Conservation (phyloP, 169 alveolate genomes). For the Perkinsus olseni region DNA sequence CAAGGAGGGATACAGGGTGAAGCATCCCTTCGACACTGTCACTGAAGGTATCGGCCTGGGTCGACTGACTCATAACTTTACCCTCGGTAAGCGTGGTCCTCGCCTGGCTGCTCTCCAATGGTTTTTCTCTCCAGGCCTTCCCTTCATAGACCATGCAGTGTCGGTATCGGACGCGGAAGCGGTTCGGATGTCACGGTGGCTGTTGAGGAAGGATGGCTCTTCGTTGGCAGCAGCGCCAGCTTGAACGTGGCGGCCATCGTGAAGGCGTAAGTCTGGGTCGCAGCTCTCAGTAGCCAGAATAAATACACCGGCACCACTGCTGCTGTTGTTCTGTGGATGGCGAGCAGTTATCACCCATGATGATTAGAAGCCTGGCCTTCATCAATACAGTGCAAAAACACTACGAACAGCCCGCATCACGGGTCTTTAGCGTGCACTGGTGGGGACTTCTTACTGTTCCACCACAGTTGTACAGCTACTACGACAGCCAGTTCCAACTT, state of each 20-base stretch:
- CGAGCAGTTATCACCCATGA: too few species aligned
- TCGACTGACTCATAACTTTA: neutral
- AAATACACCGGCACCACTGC: too few species aligned
- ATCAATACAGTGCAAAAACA: too few species aligned
- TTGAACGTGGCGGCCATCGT: neutral
- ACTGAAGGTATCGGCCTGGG: neutral
- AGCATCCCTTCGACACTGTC: neutral
- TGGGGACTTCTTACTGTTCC: too few species aligned
- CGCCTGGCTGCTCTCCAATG: neutral
- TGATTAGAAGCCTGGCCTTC: too few species aligned
- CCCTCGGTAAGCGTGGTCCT: neutral
- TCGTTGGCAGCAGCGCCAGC: neutral
- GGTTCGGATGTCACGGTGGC: neutral
- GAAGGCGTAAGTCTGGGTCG: neutral
- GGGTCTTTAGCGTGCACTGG: too few species aligned
- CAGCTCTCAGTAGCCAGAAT: neutral
- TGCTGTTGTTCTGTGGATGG: too few species aligned
- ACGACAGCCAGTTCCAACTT: too few species aligned
- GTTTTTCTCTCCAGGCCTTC: neutral
- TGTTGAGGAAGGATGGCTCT: neutral
- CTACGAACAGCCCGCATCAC: too few species aligned
- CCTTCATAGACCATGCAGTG: neutral
- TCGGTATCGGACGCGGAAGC: neutral
- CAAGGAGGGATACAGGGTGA: neutral
- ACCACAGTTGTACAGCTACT: too few species aligned